A percentile compares a stretch with the other conserved stretches of the same genome.
These are phyloP conservation scores for Acacia concinna DNA, from an alignment of 331 rosid species.

Conservation along the genomic window DNA sequence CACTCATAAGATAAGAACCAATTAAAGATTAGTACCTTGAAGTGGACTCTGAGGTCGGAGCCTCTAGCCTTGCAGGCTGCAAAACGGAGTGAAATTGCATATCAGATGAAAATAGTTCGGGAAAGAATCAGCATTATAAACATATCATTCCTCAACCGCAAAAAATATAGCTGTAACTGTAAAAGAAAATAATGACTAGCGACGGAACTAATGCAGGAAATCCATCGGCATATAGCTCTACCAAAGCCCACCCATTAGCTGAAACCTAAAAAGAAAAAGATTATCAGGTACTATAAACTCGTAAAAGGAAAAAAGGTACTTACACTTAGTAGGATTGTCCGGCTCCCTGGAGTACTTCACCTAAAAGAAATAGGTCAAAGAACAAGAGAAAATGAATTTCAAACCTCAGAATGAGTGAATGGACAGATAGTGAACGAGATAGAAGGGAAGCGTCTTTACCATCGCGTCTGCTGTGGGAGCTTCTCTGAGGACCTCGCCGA, in stretches of 20 bases:
- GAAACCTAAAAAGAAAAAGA: background rate
- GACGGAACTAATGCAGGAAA: background rate
- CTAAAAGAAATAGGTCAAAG: constrained; percentile 29
- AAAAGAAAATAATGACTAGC: too few species aligned
- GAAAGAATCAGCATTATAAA: background rate
- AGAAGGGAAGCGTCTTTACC: constrained; percentile 33
- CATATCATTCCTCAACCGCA: background rate
- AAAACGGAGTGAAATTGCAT: background rate
- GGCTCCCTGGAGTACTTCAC: constrained; percentile 97
- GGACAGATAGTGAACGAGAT: background rate
- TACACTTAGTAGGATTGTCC: constrained; percentile 84
- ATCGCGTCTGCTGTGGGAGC: constrained; percentile 40
- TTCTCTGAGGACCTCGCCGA: constrained; percentile 1
- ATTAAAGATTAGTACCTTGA: constrained; percentile 54
- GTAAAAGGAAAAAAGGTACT: background rate
- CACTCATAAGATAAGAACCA: background rate
- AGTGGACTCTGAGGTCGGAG: constrained; percentile 83
- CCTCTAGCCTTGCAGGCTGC: constrained; percentile 98
- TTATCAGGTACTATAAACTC: background rate
- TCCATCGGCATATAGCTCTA: background rate
- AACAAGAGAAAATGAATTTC: background rate
- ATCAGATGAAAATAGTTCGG: background rate
- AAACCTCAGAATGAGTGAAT: background rate
- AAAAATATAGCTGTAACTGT: background rate
- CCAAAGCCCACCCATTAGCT: background rate